A percentile compares a stretch with the other conserved stretches of the same genome.
Conservation (phyloP, 2,329 filamentous ascomycete genomes). For the Nothomitra cinnamomea region DNA sequence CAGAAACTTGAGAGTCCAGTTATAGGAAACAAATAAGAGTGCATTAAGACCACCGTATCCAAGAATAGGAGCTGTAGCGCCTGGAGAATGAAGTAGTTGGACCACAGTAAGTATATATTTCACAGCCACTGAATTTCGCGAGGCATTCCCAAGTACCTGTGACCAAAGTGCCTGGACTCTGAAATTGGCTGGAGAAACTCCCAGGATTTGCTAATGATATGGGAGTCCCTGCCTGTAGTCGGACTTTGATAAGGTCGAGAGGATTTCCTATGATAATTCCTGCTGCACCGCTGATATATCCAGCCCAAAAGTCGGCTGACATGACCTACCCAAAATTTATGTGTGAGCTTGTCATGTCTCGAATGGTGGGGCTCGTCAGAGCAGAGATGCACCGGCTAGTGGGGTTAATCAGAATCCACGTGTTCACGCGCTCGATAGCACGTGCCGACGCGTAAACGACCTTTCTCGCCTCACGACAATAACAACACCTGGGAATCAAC, state of each 20-base stretch:
- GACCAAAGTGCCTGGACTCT: conserved; percentile 20
- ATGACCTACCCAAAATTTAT: conserved; percentile 27
- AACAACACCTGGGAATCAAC: too few species aligned
- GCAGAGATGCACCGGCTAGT: neutral
- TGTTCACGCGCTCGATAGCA: neutral
- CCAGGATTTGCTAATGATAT: conserved; percentile 12
- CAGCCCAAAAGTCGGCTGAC: conserved; percentile 87
- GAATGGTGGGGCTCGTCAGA: neutral
- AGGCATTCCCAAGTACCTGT: conserved; percentile 15
- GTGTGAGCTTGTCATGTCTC: neutral
- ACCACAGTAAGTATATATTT: neutral
- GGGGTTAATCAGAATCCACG: neutral
- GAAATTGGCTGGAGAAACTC: conserved; percentile 15
- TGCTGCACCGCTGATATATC: conserved; percentile 71
- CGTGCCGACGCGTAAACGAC: neutral
- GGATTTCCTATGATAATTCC: conserved; percentile 85
- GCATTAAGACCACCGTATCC: conserved; percentile 87
- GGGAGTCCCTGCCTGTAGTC: conserved; percentile 48
- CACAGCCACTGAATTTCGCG: neutral
- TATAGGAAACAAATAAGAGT: conserved; percentile 79
- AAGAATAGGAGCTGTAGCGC: conserved; percentile 69
- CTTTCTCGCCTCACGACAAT: neutral
- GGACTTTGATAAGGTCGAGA: conserved; percentile 63
- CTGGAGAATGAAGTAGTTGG: conserved; percentile 21
- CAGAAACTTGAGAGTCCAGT: conserved; percentile 56